phyloP scores from a whole-genome alignment of 2,329 filamentous ascomycete genomes.

The Cordyceps militaris region DNA sequence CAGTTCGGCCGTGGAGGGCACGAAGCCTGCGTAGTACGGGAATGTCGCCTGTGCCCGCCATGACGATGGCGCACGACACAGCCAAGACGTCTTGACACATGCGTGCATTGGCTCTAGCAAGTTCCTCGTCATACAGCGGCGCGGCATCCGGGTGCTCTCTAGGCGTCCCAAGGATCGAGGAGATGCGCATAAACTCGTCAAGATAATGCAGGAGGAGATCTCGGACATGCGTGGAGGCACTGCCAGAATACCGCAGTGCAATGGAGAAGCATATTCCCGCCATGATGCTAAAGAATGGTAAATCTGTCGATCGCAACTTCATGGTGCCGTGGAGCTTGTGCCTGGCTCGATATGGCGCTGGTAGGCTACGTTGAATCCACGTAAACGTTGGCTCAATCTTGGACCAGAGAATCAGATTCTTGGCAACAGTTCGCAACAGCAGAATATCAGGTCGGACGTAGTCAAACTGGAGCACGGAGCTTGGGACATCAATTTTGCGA shows the following conservation, averaged over 20 bases:
- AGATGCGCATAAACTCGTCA: slow-evolving; percentile 77
- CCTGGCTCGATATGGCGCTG: slow-evolving; percentile 57
- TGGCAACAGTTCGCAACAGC: slow-evolving; percentile 79
- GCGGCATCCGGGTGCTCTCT: slow-evolving; percentile 23
- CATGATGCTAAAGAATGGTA: slow-evolving; percentile 89
- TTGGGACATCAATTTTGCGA: slow-evolving; percentile 85
- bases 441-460: slow-evolving; percentile 92
- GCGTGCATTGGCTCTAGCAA: slow-evolving; percentile 73
- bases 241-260: slow-evolving; percentile 67
- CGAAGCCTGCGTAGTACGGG: slow-evolving; percentile 77
- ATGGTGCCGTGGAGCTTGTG: slow-evolving; percentile 53
- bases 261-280: slow-evolving; percentile 81
- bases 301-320: slow-evolving; percentile 68
- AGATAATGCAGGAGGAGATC: slow-evolving; percentile 79
- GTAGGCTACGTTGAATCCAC: slow-evolving; percentile 73
- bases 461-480: slow-evolving; percentile 85
- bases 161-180: slow-evolving; percentile 43
- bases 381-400: slow-evolving; percentile 63
- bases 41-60: slow-evolving; percentile 93
- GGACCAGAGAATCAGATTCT: slow-evolving; percentile 90
- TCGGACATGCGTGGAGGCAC: slow-evolving; percentile 61
- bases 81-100: slow-evolving; percentile 89
- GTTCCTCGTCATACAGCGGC: slow-evolving; percentile 69
- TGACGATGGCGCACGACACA: slow-evolving; percentile 76
- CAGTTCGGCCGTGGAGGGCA: slow-evolving; percentile 78